phyloP scores from a whole-genome alignment of 305 asterid genomes.

The Euphrasia arctica region DNA sequence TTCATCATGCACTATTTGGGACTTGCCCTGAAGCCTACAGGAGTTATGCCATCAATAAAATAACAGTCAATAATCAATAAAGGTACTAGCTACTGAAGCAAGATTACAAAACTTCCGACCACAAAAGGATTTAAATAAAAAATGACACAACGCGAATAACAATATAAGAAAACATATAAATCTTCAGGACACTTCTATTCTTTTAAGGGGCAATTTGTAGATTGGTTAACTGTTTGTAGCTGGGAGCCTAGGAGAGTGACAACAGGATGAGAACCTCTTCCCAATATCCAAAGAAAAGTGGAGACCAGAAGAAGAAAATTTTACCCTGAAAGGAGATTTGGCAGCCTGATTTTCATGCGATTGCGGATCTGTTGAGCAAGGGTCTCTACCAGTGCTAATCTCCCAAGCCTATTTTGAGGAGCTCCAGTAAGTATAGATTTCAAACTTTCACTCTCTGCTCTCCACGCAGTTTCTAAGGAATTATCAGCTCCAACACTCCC shows the following conservation, averaged over 20 bases:
- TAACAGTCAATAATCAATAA: constrained; percentile 4
- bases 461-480: constrained; percentile 98
- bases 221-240: background rate
- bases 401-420: constrained; percentile 96
- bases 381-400: constrained; percentile 96
- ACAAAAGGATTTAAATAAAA: background rate
- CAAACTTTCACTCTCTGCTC: constrained; percentile 94
- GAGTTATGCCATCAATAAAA: background rate
- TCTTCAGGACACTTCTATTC: background rate
- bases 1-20: constrained; percentile 93
- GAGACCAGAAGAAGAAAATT: constrained; percentile 14
- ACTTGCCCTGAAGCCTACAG: constrained; percentile 78
- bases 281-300: constrained; percentile 16
- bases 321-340: constrained; percentile 95
- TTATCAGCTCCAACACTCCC: constrained; percentile 86
- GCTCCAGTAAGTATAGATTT: constrained; percentile 90
- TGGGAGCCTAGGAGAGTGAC: background rate
- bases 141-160: background rate
- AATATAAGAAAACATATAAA: background rate
- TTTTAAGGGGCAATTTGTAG: background rate
- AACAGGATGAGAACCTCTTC: constrained; percentile 13
- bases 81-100: constrained; percentile 13
- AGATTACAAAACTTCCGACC: background rate
- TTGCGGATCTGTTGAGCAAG: constrained; percentile 92
- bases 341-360: constrained; percentile 93